phyloP scores from a whole-genome alignment of 345 rosid genomes.

The Erucastrum elatum region DNA sequence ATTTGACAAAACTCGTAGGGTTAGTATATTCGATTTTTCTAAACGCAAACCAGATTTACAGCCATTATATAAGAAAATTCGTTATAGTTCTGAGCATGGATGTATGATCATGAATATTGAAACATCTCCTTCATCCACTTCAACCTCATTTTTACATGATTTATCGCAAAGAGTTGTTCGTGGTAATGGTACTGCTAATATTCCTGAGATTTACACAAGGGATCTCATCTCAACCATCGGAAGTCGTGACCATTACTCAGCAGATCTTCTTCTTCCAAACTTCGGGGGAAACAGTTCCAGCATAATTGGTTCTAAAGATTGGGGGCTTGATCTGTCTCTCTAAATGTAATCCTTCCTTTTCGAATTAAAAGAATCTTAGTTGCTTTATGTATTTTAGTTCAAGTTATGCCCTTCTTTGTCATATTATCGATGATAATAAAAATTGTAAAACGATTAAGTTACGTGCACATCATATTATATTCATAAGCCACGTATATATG shows the following conservation, averaged over 20 bases:
- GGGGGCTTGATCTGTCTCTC: background rate
- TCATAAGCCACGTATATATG: background rate
- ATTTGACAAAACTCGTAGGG: background rate
- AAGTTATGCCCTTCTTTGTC: background rate
- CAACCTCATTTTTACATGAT: constrained; percentile 12
- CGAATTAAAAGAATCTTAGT: background rate
- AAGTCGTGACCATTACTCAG: background rate
- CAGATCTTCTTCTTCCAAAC: background rate
- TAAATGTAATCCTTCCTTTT: background rate
- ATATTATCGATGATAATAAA: background rate
- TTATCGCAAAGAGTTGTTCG: constrained; percentile 1
- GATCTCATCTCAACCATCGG: constrained; percentile 33
- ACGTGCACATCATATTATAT: background rate
- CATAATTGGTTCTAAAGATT: background rate
- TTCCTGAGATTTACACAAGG: constrained; percentile 20
- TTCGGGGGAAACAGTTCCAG: background rate
- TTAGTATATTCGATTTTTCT: constrained; percentile 6
- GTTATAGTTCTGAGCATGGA: constrained; percentile 31
- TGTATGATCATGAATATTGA: constrained; percentile 19
- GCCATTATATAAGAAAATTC: constrained; percentile 19
- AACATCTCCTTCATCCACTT: background rate
- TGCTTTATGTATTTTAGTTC: background rate
- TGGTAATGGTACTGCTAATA: background rate
- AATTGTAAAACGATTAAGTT: background rate
- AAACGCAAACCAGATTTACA: background rate